These are phyloP conservation scores for Trichoderma koningii DNA, from an alignment of 2,329 filamentous ascomycete species.

Conservation along the genomic window DNA sequence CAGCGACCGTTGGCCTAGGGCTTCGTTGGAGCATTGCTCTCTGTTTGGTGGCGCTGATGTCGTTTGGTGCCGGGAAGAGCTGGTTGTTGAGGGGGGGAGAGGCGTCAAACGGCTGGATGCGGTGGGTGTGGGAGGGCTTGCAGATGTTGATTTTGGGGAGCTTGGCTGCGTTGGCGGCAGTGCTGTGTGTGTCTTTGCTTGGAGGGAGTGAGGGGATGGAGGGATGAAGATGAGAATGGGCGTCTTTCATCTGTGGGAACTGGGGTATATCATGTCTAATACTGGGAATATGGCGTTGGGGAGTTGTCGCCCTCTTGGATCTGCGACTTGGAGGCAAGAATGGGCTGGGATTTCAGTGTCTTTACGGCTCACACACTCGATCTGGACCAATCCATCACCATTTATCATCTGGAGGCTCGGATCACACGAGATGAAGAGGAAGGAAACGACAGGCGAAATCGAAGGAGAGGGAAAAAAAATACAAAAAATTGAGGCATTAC, in stretches of 20 bases:
- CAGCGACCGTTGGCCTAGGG: conserved; percentile 41
- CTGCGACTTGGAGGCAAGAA: too few species aligned
- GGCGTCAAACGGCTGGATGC: conserved; percentile 23
- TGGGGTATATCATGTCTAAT: too few species aligned
- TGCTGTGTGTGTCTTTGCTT: conserved; percentile 37
- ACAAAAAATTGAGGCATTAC: background rate
- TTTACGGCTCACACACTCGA: too few species aligned
- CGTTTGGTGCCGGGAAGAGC: conserved; percentile 60
- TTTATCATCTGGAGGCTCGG: too few species aligned
- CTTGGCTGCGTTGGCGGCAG: conserved; percentile 39
- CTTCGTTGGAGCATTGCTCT: conserved; percentile 57
- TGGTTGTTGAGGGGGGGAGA: conserved; percentile 38
- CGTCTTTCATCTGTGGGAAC: too few species aligned
- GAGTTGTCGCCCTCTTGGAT: too few species aligned
- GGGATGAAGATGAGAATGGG: background rate
- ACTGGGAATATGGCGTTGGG: too few species aligned
- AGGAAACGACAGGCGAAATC: too few species aligned
- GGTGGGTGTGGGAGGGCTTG: conserved; percentile 37
- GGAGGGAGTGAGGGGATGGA: conserved; percentile 25
- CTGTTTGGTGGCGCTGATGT: conserved; percentile 57
- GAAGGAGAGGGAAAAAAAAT: background rate
- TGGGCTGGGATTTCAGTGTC: too few species aligned
- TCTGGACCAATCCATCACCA: too few species aligned
- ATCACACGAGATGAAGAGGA: too few species aligned
- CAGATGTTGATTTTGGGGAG: conserved; percentile 42